Percentiles rank a stretch among this genome's conserved stretches.
Conservation (phyloP, 495 filamentous ascomycete genomes). For the Apiosordaria backusii region DNA sequence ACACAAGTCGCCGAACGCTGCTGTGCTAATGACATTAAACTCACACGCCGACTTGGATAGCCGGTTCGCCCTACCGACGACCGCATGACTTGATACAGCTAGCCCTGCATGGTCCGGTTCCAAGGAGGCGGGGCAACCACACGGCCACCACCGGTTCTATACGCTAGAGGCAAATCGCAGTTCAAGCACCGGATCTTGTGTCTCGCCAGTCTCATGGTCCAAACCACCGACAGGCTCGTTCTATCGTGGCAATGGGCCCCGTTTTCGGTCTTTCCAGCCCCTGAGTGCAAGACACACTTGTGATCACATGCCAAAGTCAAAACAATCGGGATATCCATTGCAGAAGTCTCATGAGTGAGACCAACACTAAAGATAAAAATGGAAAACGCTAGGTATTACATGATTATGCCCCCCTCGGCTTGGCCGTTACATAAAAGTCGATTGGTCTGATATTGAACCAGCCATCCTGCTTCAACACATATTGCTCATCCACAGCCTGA, state of each 20-base stretch:
- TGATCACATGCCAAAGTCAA: background rate
- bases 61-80: too few relatives aligned
- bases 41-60: background rate
- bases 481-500: slow-evolving; percentile 52
- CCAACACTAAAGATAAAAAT: background rate
- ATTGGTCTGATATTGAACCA: slow-evolving; percentile 47
- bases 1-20: background rate
- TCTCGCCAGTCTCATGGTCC: background rate
- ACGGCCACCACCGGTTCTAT: background rate
- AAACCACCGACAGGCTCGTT: background rate
- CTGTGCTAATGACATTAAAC: background rate
- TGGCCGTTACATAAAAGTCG: slow-evolving; percentile 40
- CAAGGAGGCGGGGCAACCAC: background rate
- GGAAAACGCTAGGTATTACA: background rate
- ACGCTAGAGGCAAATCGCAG: background rate
- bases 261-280: background rate
- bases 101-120: background rate
- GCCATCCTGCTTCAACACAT: slow-evolving; percentile 51
- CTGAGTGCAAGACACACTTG: background rate
- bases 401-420: slow-evolving; percentile 27
- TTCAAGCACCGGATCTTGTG: background rate
- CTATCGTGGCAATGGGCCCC: background rate
- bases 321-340: background rate
- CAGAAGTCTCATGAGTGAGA: background rate
- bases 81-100: background rate